A percentile compares a stretch with the other conserved stretches of the same genome.
Conservation (phyloP, 2,329 filamentous ascomycete genomes). For the Trichophyton mentagrophytes region DNA sequence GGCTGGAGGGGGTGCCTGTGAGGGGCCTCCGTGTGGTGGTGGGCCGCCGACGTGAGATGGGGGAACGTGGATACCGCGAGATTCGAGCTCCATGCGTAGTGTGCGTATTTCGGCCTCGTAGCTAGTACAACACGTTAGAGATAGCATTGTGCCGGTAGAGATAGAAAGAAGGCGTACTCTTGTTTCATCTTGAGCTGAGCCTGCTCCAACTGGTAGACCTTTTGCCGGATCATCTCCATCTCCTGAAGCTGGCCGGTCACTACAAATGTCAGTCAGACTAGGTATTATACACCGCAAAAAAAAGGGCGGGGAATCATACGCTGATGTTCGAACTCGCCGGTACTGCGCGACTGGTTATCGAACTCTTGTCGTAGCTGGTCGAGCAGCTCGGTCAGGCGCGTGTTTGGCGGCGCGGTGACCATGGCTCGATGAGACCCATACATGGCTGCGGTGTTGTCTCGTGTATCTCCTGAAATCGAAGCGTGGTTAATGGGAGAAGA, state of each 20-base stretch:
- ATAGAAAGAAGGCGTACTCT: constrained; percentile 51
- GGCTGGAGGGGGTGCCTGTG: constrained; percentile 70
- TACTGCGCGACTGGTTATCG: constrained; percentile 67
- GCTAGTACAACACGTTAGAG: constrained; percentile 35
- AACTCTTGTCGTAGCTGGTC: constrained; percentile 87
- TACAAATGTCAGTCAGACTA: constrained; percentile 27
- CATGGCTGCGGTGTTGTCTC: constrained; percentile 41
- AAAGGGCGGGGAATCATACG: constrained; percentile 48
- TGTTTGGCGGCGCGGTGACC: constrained; percentile 52
- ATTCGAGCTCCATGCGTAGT: constrained; percentile 76
- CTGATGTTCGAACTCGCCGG: constrained; percentile 82
- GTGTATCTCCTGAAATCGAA: not conserved
- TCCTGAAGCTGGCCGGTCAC: constrained; percentile 86
- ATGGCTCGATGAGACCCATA: constrained; percentile 79
- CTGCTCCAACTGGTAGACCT: constrained; percentile 87
- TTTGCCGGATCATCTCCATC: constrained; percentile 85
- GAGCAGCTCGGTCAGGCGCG: constrained; percentile 77
- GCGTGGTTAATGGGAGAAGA: not conserved
- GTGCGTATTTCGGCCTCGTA: constrained; percentile 85
- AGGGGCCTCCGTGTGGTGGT: constrained; percentile 64
- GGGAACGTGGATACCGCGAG: constrained; percentile 49
- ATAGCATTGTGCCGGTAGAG: not conserved
- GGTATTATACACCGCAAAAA: not conserved
- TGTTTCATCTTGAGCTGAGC: constrained; percentile 76
- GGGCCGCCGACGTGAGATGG: constrained; percentile 60